Conservation (phyloP, 768 basidiomycete species). For the Trametes coccinea region DNA sequence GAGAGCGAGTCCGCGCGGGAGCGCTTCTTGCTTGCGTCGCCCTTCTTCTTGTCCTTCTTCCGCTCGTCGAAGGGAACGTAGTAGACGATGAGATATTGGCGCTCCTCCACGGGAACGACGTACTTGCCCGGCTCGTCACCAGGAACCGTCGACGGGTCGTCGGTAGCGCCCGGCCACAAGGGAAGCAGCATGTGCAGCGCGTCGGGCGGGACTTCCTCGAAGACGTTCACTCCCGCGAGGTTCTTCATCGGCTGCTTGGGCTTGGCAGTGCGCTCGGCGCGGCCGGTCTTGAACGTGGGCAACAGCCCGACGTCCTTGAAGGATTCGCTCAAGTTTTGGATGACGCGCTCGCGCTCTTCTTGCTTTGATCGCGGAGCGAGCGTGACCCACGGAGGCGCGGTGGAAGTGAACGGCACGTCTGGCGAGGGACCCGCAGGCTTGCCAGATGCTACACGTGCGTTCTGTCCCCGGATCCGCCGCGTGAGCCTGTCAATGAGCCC, state of each 20-base stretch:
- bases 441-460: slow-evolving; percentile 5
- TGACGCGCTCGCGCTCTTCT: slow-evolving; percentile 67
- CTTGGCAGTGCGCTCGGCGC: slow-evolving; percentile 23
- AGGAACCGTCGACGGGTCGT: slow-evolving; percentile 36
- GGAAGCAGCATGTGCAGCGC: slow-evolving; percentile 82
- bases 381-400: slow-evolving; percentile 60
- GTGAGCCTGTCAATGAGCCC: slow-evolving; percentile 22
- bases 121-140: slow-evolving; percentile 24
- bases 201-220: slow-evolving; percentile 57
- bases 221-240: slow-evolving; percentile 24
- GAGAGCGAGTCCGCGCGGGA: slow-evolving; percentile 29
- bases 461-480: slow-evolving; percentile 26
- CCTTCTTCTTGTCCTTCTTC: slow-evolving; percentile 29
- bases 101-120: slow-evolving; percentile 48
- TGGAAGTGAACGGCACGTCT: slow-evolving; percentile 19
- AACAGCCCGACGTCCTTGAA: slow-evolving; percentile 81
- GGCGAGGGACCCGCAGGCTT: slow-evolving; percentile 21
- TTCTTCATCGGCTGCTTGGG: slow-evolving; percentile 25
- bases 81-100: slow-evolving; percentile 78
- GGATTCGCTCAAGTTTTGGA: slow-evolving; percentile 63
- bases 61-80: slow-evolving; percentile 60
- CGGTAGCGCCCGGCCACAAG: slow-evolving; percentile 79
- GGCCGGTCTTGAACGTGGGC: slow-evolving; percentile 44
- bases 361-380: slow-evolving; percentile 63
- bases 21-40: slow-evolving; percentile 46